Base-by-base conservation (phyloP, 2,329 filamentous ascomycete genomes). In the Metarhizium sp. region DNA sequence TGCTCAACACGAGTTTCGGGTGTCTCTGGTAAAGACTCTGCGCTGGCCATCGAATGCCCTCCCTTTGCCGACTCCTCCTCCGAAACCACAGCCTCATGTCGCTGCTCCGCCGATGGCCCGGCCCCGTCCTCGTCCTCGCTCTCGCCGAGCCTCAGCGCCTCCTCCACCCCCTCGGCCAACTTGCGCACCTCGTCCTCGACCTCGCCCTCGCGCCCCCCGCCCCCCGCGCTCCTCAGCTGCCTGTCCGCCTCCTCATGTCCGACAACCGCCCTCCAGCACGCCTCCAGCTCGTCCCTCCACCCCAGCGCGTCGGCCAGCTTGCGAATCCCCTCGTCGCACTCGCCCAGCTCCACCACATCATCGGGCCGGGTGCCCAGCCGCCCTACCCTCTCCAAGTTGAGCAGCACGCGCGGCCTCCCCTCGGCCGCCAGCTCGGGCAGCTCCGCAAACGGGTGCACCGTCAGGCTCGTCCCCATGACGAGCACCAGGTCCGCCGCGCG, bases 381-480 rank as follows among this genome's bases (percentile, higher is more conserved):
- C 0, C 94, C 92, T 0, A 96, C 94, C 40, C 75, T 75, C 69
- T 96, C 89, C 71, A 86, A 79, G 68, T 99, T 99, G 69, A 99
- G 88, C 20, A 99, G 76, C 2, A 99, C 73, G 10, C 94, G 81
- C 0, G 92, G 94, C 3, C 80, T 81, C 1, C 75, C 76, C 1
- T 84, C 77, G 2, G 68, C 64, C 25, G 84, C 85, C 61, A 86
- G 73, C 14, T 79, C 73, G 0, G 92, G 92, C 51, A 97, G 74
- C 50, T 84, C 84, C 1, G 92, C 90, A 68, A 99, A 99, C 0
- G 94, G 94, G 59, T 92, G 88, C 2, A 97, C 92, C 0, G 78
- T 83, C 57, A 97, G 72, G 64, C 90, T 96, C 0, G 92, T 96
- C 2, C 94, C 94, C 75, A 96, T 85, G 25, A 96, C 79, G 53